Evolutionary conservation across 176 grass and related monocot species (phyloP).

Genomic region (Paspalum notatum): DNA sequence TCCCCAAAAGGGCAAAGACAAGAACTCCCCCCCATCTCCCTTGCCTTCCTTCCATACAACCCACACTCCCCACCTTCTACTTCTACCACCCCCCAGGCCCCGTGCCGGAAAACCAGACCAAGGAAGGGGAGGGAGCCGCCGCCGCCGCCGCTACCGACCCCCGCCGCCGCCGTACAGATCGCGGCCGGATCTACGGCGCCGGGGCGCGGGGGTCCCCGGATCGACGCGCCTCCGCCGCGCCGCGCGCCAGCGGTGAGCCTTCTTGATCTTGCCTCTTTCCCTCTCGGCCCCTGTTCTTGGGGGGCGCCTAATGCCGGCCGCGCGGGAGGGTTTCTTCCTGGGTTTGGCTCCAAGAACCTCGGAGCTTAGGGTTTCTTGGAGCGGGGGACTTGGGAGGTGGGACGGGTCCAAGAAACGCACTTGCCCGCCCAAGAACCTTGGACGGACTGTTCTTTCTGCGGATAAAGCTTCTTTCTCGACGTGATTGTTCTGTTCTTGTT

Average conservation of each 20-base stretch:
- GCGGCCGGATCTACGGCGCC: constrained; percentile 31
- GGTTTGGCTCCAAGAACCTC: not conserved
- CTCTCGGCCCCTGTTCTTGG: not conserved
- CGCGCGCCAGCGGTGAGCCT: constrained; percentile 29
- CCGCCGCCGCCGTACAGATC: constrained; percentile 20
- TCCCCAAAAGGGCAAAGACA: constrained; percentile 32
- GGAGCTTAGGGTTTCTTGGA: constrained; percentile 17
- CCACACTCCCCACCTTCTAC: not conserved
- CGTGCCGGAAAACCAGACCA: not conserved
- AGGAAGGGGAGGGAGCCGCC: not conserved
- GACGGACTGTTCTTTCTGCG: constrained; percentile 7
- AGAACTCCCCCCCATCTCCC: not conserved
- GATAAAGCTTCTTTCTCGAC: not conserved
- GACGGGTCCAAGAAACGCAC: not conserved
- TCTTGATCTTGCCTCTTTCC: too few relatives aligned
- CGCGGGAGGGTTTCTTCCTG: not conserved
- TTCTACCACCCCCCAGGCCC: not conserved
- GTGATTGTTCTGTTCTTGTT: not conserved
- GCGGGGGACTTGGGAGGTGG: not conserved
- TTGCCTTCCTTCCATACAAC: not conserved
- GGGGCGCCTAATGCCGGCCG: not conserved
- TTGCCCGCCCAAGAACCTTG: not conserved
- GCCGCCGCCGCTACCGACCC: not conserved
- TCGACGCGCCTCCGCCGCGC: constrained; percentile 22
- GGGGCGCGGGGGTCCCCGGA: constrained; percentile 27